Evolutionary conservation across 805 yeast species (phyloP).

Genomic region (Starmerella gropengiesseri): DNA sequence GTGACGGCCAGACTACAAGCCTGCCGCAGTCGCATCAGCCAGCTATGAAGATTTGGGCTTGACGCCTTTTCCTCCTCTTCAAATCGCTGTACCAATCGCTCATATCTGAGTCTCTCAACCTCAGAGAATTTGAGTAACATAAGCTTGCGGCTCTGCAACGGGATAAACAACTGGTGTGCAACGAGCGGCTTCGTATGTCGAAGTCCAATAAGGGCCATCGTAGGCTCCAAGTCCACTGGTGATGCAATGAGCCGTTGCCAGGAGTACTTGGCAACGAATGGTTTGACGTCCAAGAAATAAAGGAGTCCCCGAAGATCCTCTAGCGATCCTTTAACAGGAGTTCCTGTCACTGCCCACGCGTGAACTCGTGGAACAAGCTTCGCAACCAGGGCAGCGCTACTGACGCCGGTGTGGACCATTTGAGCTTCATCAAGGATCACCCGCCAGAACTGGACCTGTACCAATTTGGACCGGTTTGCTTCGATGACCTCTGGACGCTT

Average conservation of each 20-base stretch:
- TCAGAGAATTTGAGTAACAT: slow-evolving; percentile 67
- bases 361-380: slow-evolving; percentile 71
- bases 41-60: slow-evolving; percentile 34
- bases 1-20: slow-evolving; percentile 65
- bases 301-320: slow-evolving; percentile 62
- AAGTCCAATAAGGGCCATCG: slow-evolving; percentile 48
- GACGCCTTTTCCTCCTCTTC: slow-evolving; percentile 38
- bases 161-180: slow-evolving; percentile 60
- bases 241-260: slow-evolving; percentile 35
- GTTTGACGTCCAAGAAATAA: slow-evolving; percentile 53
- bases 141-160: slow-evolving; percentile 63
- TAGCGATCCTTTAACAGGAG: slow-evolving; percentile 63
- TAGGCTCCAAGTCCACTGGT: slow-evolving; percentile 36
- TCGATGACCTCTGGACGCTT: neutral
- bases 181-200: slow-evolving; percentile 84
- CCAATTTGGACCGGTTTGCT: slow-evolving; percentile 51
- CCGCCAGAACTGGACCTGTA: slow-evolving; percentile 77
- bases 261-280: slow-evolving; percentile 42
- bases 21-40: slow-evolving; percentile 63
- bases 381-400: slow-evolving; percentile 73
- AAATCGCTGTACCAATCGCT: slow-evolving; percentile 54
- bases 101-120: slow-evolving; percentile 76
- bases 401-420: slow-evolving; percentile 64
- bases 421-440: slow-evolving; percentile 90
- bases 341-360: slow-evolving; percentile 96